phyloP scores from a whole-genome alignment of 164 flowering plant species.

The Magnolia changhungtana region DNA sequence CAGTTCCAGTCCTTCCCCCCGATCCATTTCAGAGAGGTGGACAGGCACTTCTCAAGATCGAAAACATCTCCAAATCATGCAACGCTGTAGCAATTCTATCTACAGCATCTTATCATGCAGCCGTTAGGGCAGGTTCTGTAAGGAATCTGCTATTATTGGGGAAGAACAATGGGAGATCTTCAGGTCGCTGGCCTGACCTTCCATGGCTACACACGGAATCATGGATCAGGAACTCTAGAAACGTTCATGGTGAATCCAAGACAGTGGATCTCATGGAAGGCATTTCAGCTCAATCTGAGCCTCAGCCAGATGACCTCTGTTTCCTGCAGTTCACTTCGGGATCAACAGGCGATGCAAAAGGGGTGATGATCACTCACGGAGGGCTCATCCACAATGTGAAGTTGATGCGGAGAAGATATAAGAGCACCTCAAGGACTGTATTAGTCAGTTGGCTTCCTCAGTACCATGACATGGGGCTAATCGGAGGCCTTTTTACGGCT shows the following conservation, averaged over 20 bases:
- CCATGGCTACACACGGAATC: conserved; percentile 80
- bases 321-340: conserved; percentile 86
- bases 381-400: conserved; percentile 81
- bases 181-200: conserved; percentile 68
- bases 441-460: conserved; percentile 88
- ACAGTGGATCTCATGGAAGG: neutral
- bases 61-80: conserved; percentile 62
- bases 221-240: conserved; percentile 49
- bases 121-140: conserved; percentile 58
- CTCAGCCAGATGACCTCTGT: conserved; percentile 51
- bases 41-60: conserved; percentile 72
- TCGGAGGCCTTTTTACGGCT: conserved; percentile 77
- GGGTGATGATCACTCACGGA: conserved; percentile 85
- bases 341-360: conserved; percentile 85
- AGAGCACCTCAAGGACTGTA: conserved; percentile 67
- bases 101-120: conserved; percentile 50
- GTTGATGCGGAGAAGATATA: conserved; percentile 61
- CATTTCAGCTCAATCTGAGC: conserved; percentile 18
- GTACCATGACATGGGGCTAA: conserved; percentile 86
- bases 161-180: conserved; percentile 32
- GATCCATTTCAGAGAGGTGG: conserved; percentile 81
- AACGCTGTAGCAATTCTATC: conserved; percentile 73
- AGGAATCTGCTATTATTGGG: conserved; percentile 41
- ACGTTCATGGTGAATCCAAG: conserved; percentile 10
- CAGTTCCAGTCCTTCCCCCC: conserved; percentile 79